Conservation (phyloP, 1,284 basidiomycete species). For the Sporisorium graminicola region DNA sequence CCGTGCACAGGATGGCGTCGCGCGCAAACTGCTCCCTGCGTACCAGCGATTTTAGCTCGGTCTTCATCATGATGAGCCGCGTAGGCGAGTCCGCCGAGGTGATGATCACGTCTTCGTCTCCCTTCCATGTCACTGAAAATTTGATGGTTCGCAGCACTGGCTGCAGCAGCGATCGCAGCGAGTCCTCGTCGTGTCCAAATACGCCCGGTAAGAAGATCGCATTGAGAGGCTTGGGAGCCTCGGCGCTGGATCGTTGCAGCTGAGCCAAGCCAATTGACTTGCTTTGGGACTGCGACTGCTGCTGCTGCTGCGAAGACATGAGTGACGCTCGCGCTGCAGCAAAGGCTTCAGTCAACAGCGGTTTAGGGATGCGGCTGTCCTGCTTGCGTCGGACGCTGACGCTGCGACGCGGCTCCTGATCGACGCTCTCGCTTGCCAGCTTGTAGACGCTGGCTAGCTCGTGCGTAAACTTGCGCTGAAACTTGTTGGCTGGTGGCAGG, state of each 20-base stretch:
- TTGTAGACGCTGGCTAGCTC: slow-evolving; percentile 58
- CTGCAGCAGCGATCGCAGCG: slow-evolving; percentile 45
- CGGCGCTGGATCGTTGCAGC: slow-evolving; percentile 36
- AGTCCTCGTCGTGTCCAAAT: slow-evolving; percentile 60
- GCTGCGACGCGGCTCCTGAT: slow-evolving; percentile 57
- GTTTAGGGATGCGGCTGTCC: slow-evolving; percentile 56
- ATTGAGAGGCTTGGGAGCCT: slow-evolving; percentile 53
- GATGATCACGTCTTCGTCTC: slow-evolving; percentile 62
- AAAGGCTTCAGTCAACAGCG: slow-evolving; percentile 58
- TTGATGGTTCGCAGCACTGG: slow-evolving; percentile 38
- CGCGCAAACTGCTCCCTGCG: slow-evolving; percentile 43
- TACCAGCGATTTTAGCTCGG: slow-evolving; percentile 43
- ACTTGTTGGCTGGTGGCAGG: slow-evolving; percentile 52
- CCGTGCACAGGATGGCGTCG: slow-evolving; percentile 46
- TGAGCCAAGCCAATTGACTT: slow-evolving; percentile 51
- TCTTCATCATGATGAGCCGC: slow-evolving; percentile 51
- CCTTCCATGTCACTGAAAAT: slow-evolving; percentile 53
- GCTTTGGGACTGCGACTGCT: slow-evolving; percentile 10
- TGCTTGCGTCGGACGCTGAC: slow-evolving; percentile 63
- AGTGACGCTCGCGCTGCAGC: slow-evolving; percentile 36
- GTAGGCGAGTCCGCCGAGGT: slow-evolving; percentile 50
- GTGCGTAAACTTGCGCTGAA: slow-evolving; percentile 62
- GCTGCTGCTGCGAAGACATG: slow-evolving; percentile 33
- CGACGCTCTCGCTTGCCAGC: slow-evolving; percentile 60
- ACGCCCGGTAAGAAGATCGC: slow-evolving; percentile 57